Conservation (phyloP, 2,329 filamentous ascomycete species). For the Claviceps pazoutovae region DNA sequence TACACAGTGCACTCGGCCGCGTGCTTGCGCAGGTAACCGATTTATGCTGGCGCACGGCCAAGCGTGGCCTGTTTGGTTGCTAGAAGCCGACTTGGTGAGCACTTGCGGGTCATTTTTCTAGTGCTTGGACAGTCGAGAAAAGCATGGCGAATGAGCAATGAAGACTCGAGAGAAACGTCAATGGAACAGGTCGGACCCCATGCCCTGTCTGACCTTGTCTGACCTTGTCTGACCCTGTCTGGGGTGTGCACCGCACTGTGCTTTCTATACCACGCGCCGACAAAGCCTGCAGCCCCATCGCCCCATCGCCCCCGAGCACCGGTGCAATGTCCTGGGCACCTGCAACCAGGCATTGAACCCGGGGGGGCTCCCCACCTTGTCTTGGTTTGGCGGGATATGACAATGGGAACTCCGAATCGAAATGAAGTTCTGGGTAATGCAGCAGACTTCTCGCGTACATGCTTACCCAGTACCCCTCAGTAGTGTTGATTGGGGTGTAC, state of each 20-base stretch:
- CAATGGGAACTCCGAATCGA: not conserved
- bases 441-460: not conserved
- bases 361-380: not conserved
- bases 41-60: constrained; percentile 8
- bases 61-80: constrained; percentile 8
- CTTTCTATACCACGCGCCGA: not conserved
- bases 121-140: not conserved
- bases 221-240: not conserved
- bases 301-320: not conserved
- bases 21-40: constrained; percentile 10
- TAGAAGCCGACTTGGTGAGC: not conserved
- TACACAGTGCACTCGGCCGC: not conserved
- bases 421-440: not conserved
- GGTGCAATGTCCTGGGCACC: not conserved
- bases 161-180: not conserved
- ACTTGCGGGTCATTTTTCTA: not conserved
- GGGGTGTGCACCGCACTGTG: not conserved
- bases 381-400: not conserved
- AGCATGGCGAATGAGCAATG: not conserved
- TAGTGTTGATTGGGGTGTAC: not conserved
- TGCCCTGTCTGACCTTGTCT: not conserved
- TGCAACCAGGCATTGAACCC: not conserved
- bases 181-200: not conserved
- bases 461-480: not conserved
- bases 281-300: too few relatives aligned